Percentiles rank a stretch among this genome's conserved stretches.
Conservation (phyloP, 257 asterid species). For the Primulina tabacum region DNA sequence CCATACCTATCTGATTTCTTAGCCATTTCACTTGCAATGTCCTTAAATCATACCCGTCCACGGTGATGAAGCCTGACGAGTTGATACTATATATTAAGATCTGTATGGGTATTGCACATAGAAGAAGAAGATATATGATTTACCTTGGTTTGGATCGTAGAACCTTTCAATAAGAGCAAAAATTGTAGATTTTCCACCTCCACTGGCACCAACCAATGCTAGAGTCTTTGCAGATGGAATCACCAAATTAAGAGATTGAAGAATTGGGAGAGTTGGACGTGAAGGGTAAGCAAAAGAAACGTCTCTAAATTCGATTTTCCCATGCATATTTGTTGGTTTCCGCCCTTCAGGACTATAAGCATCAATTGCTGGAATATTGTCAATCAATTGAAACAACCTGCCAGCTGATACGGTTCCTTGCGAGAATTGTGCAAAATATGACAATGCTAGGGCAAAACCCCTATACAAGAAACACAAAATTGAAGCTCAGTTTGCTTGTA, state of each 20-base stretch:
- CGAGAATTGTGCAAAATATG: slow-evolving; percentile 80
- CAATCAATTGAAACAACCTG: slow-evolving; percentile 65
- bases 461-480: slow-evolving; percentile 29
- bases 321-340: slow-evolving; percentile 47
- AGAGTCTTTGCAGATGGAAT: slow-evolving; percentile 62
- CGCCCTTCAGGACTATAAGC: slow-evolving; percentile 62
- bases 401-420: slow-evolving; percentile 87
- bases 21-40: slow-evolving; percentile 84
- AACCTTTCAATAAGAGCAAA: slow-evolving; percentile 79
- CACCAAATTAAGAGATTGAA: slow-evolving; percentile 52
- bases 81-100: neutral
- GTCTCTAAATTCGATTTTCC: slow-evolving; percentile 57
- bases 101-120: neutral
- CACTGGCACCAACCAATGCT: slow-evolving; percentile 76
- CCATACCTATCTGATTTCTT: slow-evolving; percentile 84
- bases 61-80: slow-evolving; percentile 47
- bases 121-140: neutral
- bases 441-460: slow-evolving; percentile 73
- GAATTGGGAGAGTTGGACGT: slow-evolving; percentile 61
- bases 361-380: slow-evolving; percentile 65
- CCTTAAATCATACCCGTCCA: slow-evolving; percentile 76
- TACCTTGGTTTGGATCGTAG: slow-evolving; percentile 72
- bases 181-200: slow-evolving; percentile 81
- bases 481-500: neutral
- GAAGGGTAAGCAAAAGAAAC: slow-evolving; percentile 74